Base-by-base conservation (phyloP, 164 flowering plant genomes). In the Tetracentron sinense region DNA sequence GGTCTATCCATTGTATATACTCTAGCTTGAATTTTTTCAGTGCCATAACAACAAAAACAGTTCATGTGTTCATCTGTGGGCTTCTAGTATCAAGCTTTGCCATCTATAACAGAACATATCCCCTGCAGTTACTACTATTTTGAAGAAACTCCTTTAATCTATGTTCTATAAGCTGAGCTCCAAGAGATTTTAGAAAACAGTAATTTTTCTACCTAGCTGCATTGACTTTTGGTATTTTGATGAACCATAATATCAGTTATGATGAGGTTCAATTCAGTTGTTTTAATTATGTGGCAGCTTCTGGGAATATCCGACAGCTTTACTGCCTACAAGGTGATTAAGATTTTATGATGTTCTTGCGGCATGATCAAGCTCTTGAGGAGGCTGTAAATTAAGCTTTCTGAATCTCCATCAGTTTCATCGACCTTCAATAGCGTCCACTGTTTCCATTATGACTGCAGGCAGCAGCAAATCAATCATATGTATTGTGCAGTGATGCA, bases 251-350 rank as follows among this genome's bases (percentile, higher is more conserved):
- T 22, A 50, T 20, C 11, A 5, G 8, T 21, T 46, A 6, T 19
- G 15, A 19, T 33, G 49, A 14, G n/a, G 16, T 2, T 27, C 60
- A 50, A 51, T 42, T 56, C 60, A 44, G 31, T 73, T 33, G 19
- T 30, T 64, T 38, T 30, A 17, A 27, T 72, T 15, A 38, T 60
- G 26, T 72, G 55, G 50, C 96, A 93, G 97, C 95, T 23, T 87
- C 98, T 0, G 98, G 98, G 50, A 93, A 90, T 61, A 86, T 90
- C 72, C 87, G 97, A 22, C 98, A 93, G 76, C 92, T 93, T 17
- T 93, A 90, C 78, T 90, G 94, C 75, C 78, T 85, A 47, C 98
- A 90, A 70, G 85, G 87, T 38, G 97, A 91, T 29, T 91, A 63
- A 84, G 10, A 15, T 31, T 51, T 27, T 21, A 16, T 49, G 55